Evolutionary conservation across 2,329 filamentous ascomycete species (phyloP).

Genomic region (Ophiosphaerella korrae): DNA sequence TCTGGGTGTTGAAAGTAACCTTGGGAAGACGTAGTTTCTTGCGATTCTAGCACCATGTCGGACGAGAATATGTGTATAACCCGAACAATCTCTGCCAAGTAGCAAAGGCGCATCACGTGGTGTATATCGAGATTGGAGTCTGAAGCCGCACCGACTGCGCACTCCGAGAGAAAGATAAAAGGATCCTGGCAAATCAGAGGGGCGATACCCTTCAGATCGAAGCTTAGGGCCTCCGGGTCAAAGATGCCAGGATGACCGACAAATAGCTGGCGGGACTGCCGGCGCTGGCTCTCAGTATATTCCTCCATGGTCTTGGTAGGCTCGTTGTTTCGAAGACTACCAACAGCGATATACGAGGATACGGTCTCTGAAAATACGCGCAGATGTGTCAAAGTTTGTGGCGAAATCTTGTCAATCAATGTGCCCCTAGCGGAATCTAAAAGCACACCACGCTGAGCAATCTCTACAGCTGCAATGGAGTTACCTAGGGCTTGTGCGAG

Average conservation of each 20-base stretch:
- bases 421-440: constrained; percentile 70
- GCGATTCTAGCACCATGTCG: constrained; percentile 10
- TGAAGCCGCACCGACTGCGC: constrained; percentile 71
- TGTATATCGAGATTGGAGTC: constrained; percentile 74
- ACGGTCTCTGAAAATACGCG: constrained; percentile 88
- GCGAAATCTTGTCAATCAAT: constrained; percentile 81
- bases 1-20: constrained; percentile 18
- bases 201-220: constrained; percentile 51
- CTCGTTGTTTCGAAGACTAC: constrained; percentile 66
- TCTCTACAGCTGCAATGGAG: constrained; percentile 87
- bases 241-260: constrained; percentile 57
- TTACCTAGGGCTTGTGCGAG: constrained; percentile 74
- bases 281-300: constrained; percentile 69
- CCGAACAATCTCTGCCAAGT: constrained; percentile 88
- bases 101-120: constrained; percentile 83
- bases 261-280: constrained; percentile 79
- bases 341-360: constrained; percentile 80
- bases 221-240: constrained; percentile 39
- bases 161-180: constrained; percentile 82
- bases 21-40: constrained; percentile 5
- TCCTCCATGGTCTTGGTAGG: constrained; percentile 69
- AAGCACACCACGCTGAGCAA: constrained; percentile 85
- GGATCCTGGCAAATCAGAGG: constrained; percentile 72
- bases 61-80: constrained; percentile 64
- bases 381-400: constrained; percentile 82